Base-by-base conservation (phyloP, 2,329 filamentous ascomycete species). In the Zasmidium cellare region DNA sequence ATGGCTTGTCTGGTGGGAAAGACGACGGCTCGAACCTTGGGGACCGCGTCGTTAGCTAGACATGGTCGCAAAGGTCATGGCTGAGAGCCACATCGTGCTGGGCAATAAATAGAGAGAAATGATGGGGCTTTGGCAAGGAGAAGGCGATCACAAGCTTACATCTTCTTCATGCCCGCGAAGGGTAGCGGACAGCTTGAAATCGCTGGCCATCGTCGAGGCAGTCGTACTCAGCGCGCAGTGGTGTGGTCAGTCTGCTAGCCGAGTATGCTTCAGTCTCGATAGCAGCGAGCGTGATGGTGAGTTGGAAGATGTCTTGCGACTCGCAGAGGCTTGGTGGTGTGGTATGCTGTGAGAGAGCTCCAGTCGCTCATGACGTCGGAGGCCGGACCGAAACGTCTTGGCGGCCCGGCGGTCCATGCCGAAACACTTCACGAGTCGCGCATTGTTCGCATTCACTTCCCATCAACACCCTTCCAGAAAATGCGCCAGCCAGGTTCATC, bases 131-230 rank as follows among this genome's bases (percentile, higher is more conserved):
- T 5, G 11, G 25, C 11, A 28, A 41, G 16, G 35, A 51, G 31
- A 47, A 28, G 35, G 20, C 35, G 31, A 53, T 44, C 41, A 47
- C 28, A 55, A 56, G 75, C 87, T 77, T 82, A 97, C 94, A 85
- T 99, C 94, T 74, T 94, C 89, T 75, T 94, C 89, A 75, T 99
- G 94, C 71, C 91, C 93, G 67, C 87, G 80, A 65, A 99, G 84
- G 71, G 91, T 89, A 67, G 93, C 92, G 61, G 94, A 96, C 71
- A 99, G 86, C 83, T 93, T 96, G 83, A 91, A 97, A 73, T 92
- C 88, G 75, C 60, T 63, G 18, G 83, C 80, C 89, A 93, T 92
- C 65, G 68, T 41, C 35, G 35, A 41, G 35, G 35, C 7, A 41
- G 35, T 41, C 12, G 12, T n/a, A 31, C 35, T 41, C 3, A 14